Evolutionary conservation across 768 basidiomycete species (phyloP).

Genomic region (Psilocybe subaeruginosa): DNA sequence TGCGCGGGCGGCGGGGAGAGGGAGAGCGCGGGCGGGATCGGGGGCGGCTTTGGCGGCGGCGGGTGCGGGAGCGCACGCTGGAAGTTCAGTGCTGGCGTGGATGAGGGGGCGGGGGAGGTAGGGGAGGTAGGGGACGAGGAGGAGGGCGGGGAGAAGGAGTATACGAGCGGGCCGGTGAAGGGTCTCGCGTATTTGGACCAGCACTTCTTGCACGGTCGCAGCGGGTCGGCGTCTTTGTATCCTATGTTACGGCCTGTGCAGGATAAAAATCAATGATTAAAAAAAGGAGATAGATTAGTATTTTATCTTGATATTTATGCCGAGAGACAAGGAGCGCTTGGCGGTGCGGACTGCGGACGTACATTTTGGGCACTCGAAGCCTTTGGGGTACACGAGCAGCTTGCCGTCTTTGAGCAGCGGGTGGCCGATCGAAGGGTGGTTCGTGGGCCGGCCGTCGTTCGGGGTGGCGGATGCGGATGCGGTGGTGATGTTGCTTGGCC

Average conservation of each 20-base stretch:
- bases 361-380: slow-evolving; percentile 72
- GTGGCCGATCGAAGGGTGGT: slow-evolving; percentile 63
- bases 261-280: background rate
- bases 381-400: slow-evolving; percentile 71
- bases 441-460: slow-evolving; percentile 68
- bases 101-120: background rate
- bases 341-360: slow-evolving; percentile 17
- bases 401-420: slow-evolving; percentile 64
- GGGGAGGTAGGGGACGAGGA: slow-evolving; percentile 11
- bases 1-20: slow-evolving; percentile 10
- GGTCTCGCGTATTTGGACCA: slow-evolving; percentile 71
- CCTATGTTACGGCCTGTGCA: slow-evolving; percentile 72
- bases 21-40: slow-evolving; percentile 13
- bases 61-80: slow-evolving; percentile 21
- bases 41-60: slow-evolving; percentile 19
- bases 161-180: slow-evolving; percentile 63
- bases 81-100: slow-evolving; percentile 15
- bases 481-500: slow-evolving; percentile 1
- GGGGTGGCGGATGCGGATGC: slow-evolving; percentile 13
- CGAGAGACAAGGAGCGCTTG: background rate
- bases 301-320: background rate
- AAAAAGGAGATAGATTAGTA: background rate
- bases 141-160: slow-evolving; percentile 35
- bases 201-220: slow-evolving; percentile 70
- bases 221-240: slow-evolving; percentile 70